Conservation (phyloP, 2,329 filamentous ascomycete species). For the Tolypocladium sp. region DNA sequence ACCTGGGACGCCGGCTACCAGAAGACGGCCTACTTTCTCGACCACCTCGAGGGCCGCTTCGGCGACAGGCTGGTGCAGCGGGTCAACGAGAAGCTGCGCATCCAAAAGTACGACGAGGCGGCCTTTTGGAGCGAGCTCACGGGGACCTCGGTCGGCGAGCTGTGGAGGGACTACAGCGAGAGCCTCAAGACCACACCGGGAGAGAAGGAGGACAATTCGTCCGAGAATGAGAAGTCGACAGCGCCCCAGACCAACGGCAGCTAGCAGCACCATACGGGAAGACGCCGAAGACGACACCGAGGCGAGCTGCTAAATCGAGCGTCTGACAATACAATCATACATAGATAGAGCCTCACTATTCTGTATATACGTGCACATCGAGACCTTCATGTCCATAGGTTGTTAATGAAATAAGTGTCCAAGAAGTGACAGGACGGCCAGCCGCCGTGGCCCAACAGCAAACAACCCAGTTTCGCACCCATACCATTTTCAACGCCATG, state of each 20-base stretch:
- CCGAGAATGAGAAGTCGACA: too few relatives aligned
- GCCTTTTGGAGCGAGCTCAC: constrained; percentile 61
- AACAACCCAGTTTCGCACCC: background rate
- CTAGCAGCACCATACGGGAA: background rate
- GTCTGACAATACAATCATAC: too few relatives aligned
- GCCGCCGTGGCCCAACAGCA: background rate
- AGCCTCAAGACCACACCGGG: constrained; percentile 8
- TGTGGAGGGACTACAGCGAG: constrained; percentile 66
- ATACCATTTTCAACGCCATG: constrained; percentile 4
- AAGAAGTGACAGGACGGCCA: background rate
- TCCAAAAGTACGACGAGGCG: constrained; percentile 54
- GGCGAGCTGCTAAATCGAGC: background rate
- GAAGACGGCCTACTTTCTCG: constrained; percentile 82
- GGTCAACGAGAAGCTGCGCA: constrained; percentile 59
- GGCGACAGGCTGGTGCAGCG: constrained; percentile 49
- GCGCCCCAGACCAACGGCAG: background rate
- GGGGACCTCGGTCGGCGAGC: constrained; percentile 52
- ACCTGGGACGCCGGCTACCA: constrained; percentile 90
- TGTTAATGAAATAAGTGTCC: background rate
- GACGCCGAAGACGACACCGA: background rate
- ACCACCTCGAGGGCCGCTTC: constrained; percentile 67
- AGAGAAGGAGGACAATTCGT: background rate
- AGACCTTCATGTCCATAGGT: background rate
- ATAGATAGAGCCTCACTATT: background rate
- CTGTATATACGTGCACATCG: background rate